A percentile compares a stretch with the other conserved stretches of the same genome.
Conservation (phyloP, 2,329 filamentous ascomycete species). For the Penicillium sp. region DNA sequence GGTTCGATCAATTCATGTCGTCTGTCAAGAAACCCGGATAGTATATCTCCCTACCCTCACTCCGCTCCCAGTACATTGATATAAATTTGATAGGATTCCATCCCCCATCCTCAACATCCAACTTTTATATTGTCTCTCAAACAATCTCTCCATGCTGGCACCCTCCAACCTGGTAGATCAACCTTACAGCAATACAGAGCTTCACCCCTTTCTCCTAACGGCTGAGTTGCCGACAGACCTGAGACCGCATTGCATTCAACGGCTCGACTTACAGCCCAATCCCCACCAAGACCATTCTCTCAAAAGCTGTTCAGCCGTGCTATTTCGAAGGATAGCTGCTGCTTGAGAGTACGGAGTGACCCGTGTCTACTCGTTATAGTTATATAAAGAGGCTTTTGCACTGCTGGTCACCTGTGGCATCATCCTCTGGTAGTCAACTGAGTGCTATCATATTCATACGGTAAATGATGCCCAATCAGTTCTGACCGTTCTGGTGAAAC, state of each 20-base stretch:
- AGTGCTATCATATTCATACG: background rate
- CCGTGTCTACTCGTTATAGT: no score
- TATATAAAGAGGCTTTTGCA: background rate
- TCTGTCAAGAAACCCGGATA: background rate
- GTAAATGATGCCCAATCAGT: conserved; percentile 11
- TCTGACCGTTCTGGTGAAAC: conserved; percentile 18
- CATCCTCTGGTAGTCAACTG: background rate
- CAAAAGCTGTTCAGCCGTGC: no score
- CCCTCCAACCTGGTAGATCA: background rate
- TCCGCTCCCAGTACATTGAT: background rate
- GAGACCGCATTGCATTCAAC: conserved; percentile 25
- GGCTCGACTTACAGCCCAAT: conserved; percentile 8
- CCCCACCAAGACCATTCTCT: background rate
- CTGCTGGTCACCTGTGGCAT: background rate
- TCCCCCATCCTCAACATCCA: background rate
- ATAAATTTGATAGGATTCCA: background rate
- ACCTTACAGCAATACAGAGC: background rate
- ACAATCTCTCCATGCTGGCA: background rate
- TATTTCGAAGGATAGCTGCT: background rate
- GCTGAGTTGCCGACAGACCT: conserved; percentile 9
- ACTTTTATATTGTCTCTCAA: conserved; percentile 3
- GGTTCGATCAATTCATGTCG: background rate
- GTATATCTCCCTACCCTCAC: background rate
- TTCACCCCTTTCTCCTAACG: background rate
- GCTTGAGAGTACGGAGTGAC: background rate